A percentile compares a stretch with the other conserved stretches of the same genome.
phyloP scores from a whole-genome alignment of 1,284 basidiomycete genomes.

The Fomitopsis pinicola region DNA sequence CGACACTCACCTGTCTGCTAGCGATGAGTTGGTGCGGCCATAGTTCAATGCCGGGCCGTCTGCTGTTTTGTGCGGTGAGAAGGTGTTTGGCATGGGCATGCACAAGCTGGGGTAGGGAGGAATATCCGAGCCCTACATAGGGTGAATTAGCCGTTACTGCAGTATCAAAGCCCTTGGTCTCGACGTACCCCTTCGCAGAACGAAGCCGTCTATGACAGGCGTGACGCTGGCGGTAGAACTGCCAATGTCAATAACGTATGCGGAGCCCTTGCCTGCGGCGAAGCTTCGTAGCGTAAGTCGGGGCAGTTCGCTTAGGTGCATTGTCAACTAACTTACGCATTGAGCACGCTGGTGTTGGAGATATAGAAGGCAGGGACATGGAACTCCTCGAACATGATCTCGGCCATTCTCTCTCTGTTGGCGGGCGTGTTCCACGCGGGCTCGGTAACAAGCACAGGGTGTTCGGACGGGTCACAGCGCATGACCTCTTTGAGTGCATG shows the following conservation, averaged over 20 bases:
- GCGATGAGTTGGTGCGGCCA: constrained; percentile 87
- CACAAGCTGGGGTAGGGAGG: constrained; percentile 73
- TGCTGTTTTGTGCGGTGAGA: constrained; percentile 43
- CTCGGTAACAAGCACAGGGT: constrained; percentile 93
- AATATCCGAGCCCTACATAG: constrained; percentile 60
- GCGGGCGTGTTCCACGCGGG: constrained; percentile 93
- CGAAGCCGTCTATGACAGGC: constrained; percentile 97
- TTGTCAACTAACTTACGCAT: constrained; percentile 61
- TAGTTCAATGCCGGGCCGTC: constrained; percentile 57
- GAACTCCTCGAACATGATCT: constrained; percentile 97
- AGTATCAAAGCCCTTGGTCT: background rate
- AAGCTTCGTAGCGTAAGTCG: constrained; percentile 51
- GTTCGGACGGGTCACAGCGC: constrained; percentile 72
- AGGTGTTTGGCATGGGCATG: constrained; percentile 69
- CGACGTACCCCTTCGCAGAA: constrained; percentile 84
- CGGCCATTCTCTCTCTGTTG: constrained; percentile 89
- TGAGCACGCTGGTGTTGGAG: constrained; percentile 93
- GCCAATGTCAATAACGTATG: constrained; percentile 93
- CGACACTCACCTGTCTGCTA: constrained; percentile 56
- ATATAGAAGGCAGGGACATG: constrained; percentile 95
- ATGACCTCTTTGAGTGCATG: constrained; percentile 77
- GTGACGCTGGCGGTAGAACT: constrained; percentile 87
- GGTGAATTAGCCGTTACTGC: background rate
- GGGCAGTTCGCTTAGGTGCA: background rate
- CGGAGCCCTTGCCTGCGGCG: constrained; percentile 94